Evolutionary conservation across 2,329 filamentous ascomycete genomes (phyloP), one percentile per base, ranked within the genome.

Genomic region (Aureobasidium musti): DNA sequence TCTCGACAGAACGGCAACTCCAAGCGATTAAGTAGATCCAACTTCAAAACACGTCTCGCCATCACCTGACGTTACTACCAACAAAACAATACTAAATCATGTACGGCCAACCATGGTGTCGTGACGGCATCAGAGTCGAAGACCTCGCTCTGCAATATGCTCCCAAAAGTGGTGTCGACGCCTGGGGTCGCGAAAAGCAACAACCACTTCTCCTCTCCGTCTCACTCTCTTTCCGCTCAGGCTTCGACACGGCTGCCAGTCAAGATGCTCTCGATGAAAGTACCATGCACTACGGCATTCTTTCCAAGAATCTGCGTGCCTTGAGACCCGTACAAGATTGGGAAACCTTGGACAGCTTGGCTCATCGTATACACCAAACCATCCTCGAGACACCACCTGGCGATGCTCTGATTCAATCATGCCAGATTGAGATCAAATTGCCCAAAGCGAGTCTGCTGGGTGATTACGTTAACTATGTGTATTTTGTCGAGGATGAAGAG

Each of bases 221-320:
- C 39, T 81, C 83, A 23, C 81, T 91, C 3, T 82, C 81, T 3
- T 82, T 92, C 68, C 75, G 77, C 17, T 76, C 82, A 0, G 68
- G 67, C 13, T 91, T 92, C 73, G 79, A 78, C 56, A 80, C 82
- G 0, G 85, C 88, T 1, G 86, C 87, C 0, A 72, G 80, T 1
- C 76, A 77, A 5, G 90, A 93, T 77, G 78, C 79, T 10, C 83
- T 93, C 39, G 83, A 86, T 53, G 76, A 77, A n/a, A 89, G 89
- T 73, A 92, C 90, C 2, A 86, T 92, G 28, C 89, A 93, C 78
- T 93, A 93, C 73, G 90, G 90, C 1, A 82, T 80, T 11, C 81
- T 92, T 17, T 88, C 86, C 78, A 91, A 92, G 77, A 81, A 82
- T 0, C 81, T 92, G 17, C 70, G 75, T 17, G 63, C 66, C 10